Evolutionary conservation across 2,329 filamentous ascomycete species (phyloP), one percentile per base, ranked within the genome.

Genomic region (Xylariomycetidae sp.): DNA sequence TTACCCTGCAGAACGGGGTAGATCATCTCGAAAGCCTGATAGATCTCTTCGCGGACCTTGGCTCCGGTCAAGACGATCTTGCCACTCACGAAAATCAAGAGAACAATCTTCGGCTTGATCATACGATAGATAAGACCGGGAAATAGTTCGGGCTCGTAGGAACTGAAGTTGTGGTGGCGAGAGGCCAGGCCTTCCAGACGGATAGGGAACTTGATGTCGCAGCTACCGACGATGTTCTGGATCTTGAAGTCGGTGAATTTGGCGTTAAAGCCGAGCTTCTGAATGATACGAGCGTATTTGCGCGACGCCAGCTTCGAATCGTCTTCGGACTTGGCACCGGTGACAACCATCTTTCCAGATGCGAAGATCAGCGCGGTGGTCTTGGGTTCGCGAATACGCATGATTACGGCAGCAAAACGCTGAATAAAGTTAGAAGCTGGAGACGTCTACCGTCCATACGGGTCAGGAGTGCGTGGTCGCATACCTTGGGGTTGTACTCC

Each of bases 231-330:
- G 46, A 98, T 97, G 67, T 98, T 98, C 72, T 96, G 89, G 56
- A 98, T 98, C 78, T 97, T 98, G 72, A 98, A 98, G 64, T 98
- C 92, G 49, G 89, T 96, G 66, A 98, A 97, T 78, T 96, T 96
- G 55, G 92, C 90, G 51, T 96, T 95, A 76, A 98, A 98, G 44
- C 92, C 92, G 41, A 98, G 86, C 72, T 98, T 98, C 75, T 98
- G 92, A 54, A 98, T 97, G 64, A 98, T 97, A 56, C 92, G 89
- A 33, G 92, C 92, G 59, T 97, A 97, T 68, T 98, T 98, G 67
- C 90, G 82, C 40, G 85, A 92, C 7, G 92, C 92, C 56, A 98
- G 81, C 70, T 96, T 96, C 40, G 88, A 94, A 61, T 97, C 92
- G 62, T 97, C 92, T 60, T 97, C 92, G 2, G 88, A 94, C 68